Percentiles rank a stretch among this genome's conserved stretches.
These are phyloP conservation scores for Lomentospora prolificans DNA, from an alignment of 2,329 filamentous ascomycete species.

Conservation along the genomic window DNA sequence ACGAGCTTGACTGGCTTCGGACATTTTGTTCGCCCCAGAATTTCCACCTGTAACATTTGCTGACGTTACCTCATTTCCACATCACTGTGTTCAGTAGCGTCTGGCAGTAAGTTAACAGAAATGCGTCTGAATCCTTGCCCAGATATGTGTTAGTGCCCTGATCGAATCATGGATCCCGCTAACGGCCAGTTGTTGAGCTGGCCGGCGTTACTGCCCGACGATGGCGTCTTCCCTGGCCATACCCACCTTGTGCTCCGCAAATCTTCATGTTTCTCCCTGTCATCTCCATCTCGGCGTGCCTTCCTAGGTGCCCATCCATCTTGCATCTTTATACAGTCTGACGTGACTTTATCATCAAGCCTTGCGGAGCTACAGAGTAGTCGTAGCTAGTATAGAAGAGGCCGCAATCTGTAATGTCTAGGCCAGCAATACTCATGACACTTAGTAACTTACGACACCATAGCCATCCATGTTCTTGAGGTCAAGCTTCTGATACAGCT, in stretches of 20 bases:
- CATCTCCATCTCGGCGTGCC: not conserved
- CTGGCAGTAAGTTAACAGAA: not conserved
- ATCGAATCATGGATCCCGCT: not conserved
- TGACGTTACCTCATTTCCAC: not conserved
- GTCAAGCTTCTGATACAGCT: not conserved
- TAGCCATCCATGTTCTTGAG: not conserved
- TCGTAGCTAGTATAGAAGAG: too few species aligned
- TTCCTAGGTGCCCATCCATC: not conserved
- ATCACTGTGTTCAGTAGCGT: not conserved
- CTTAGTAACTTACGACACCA: too few species aligned
- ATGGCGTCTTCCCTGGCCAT: too few species aligned
- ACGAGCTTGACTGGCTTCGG: not conserved
- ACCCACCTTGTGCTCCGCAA: not conserved
- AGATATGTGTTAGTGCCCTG: not conserved
- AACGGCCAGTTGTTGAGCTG: too few species aligned
- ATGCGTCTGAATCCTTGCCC: not conserved
- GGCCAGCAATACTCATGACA: too few species aligned
- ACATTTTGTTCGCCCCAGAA: not conserved
- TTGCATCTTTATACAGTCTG: too few species aligned
- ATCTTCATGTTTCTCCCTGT: not conserved
- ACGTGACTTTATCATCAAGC: too few species aligned
- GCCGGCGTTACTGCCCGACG: not conserved
- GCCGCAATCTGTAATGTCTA: too few species aligned
- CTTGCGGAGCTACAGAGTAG: too few species aligned
- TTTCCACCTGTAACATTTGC: not conserved